Evolutionary conservation across 2,329 filamentous ascomycete species (phyloP).

Genomic region (Trichoderma afroharzianum): DNA sequence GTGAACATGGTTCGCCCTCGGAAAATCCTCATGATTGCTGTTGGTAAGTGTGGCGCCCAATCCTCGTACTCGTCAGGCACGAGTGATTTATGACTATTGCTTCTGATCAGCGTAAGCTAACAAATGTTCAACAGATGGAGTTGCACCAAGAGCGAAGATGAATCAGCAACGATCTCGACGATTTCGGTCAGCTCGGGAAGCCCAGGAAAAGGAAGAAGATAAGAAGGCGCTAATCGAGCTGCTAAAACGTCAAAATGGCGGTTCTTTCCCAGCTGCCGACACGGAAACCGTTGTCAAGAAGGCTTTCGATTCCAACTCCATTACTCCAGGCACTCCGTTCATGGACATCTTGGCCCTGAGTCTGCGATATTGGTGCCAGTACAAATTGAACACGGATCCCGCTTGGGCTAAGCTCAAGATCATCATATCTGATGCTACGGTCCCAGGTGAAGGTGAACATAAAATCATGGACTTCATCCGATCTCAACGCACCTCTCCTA

Average conservation of each 20-base stretch:
- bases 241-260: conserved; percentile 73
- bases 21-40: conserved; percentile 95
- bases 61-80: background rate
- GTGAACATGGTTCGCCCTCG: conserved; percentile 98
- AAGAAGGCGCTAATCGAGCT: conserved; percentile 84
- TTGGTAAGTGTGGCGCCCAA: conserved; percentile 56
- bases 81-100: background rate
- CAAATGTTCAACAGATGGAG: conserved; percentile 64
- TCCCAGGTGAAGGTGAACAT: conserved; percentile 96
- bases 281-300: conserved; percentile 69
- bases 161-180: conserved; percentile 96
- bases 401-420: conserved; percentile 95
- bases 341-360: conserved; percentile 93
- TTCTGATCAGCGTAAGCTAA: background rate
- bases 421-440: conserved; percentile 96
- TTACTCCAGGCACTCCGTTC: conserved; percentile 95
- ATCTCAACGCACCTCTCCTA: conserved; percentile 83
- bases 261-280: conserved; percentile 58
- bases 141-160: conserved; percentile 98
- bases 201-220: conserved; percentile 87
- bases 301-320: conserved; percentile 83
- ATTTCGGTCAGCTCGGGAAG: conserved; percentile 91
- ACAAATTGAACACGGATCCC: conserved; percentile 95
- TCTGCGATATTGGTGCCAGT: conserved; percentile 93
- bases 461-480: conserved; percentile 99